phyloP scores from a whole-genome alignment of 257 asterid species.

The Gentiana dahurica region DNA sequence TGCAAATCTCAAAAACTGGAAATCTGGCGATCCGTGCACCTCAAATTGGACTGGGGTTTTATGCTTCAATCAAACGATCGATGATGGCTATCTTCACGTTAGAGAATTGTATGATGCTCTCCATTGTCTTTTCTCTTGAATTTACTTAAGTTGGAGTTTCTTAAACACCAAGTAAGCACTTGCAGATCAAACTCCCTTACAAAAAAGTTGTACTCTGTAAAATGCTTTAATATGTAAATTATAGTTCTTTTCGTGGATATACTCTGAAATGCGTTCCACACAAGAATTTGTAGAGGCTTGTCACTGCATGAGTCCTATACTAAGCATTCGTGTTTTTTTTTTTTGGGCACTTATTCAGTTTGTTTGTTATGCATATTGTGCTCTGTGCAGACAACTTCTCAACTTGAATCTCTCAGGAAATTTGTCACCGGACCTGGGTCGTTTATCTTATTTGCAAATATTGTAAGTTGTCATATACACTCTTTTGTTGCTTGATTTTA shows the following conservation, averaged over 20 bases:
- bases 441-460: conserved; percentile 54
- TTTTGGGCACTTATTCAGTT: too few species aligned
- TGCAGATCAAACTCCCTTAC: too few species aligned
- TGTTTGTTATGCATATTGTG: not conserved
- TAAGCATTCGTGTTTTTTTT: not conserved
- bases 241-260: too few species aligned
- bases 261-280: too few species aligned
- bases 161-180: too few species aligned
- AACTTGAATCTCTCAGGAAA: conserved; percentile 53
- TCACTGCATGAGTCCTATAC: too few species aligned
- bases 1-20: conserved; percentile 56
- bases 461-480: conserved; percentile 41
- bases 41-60: conserved; percentile 70
- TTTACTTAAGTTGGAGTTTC: not conserved
- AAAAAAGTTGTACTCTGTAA: too few species aligned
- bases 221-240: too few species aligned
- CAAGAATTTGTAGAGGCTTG: too few species aligned
- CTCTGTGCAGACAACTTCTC: conserved; percentile 43
- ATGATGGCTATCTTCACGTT: conserved; percentile 65
- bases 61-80: conserved; percentile 52
- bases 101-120: conserved; percentile 55
- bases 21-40: conserved; percentile 73
- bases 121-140: conserved; percentile 1
- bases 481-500: not conserved
- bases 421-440: conserved; percentile 78